Percentiles rank a stretch among this genome's conserved stretches.
phyloP scores from a whole-genome alignment of 2,329 filamentous ascomycete genomes.

The Arthrocladium fulminans region DNA sequence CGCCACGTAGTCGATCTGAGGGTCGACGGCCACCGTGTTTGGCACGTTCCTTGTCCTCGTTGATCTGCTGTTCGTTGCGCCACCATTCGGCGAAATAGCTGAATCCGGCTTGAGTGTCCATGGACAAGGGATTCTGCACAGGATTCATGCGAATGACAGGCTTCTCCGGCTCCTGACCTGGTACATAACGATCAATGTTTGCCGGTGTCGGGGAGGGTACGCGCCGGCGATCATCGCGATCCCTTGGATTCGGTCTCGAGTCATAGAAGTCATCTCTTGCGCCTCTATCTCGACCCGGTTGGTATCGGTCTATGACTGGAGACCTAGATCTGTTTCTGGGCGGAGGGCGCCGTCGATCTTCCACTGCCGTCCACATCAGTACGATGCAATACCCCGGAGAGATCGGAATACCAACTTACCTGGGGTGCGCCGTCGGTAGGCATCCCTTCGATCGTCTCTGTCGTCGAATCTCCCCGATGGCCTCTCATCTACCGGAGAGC shows the following conservation, averaged over 20 bases:
- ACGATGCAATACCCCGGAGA: neutral
- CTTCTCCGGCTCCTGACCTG: constrained; percentile 49
- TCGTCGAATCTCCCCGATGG: constrained; percentile 33
- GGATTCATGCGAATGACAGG: constrained; percentile 48
- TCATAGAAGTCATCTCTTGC: constrained; percentile 51
- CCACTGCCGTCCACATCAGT: constrained; percentile 7
- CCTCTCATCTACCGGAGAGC: constrained; percentile 30
- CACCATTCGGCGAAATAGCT: constrained; percentile 63
- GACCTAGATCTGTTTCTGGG: constrained; percentile 36
- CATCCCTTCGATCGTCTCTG: constrained; percentile 30
- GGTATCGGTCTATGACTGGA: constrained; percentile 23
- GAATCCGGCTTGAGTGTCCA: constrained; percentile 59
- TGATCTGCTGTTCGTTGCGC: constrained; percentile 54
- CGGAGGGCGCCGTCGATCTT: constrained; percentile 37
- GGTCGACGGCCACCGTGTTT: constrained; percentile 50
- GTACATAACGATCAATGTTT: constrained; percentile 57
- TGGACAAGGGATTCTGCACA: constrained; percentile 51
- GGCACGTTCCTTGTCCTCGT: constrained; percentile 54
- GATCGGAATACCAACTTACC: constrained; percentile 28
- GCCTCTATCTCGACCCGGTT: constrained; percentile 18
- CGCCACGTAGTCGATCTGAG: constrained; percentile 49
- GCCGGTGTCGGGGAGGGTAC: constrained; percentile 49
- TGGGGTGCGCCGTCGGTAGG: constrained; percentile 39
- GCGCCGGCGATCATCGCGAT: constrained; percentile 50
- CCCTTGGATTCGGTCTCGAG: constrained; percentile 35